Conservation (phyloP, 257 asterid genomes). For the Nicotiana obtusifolia region DNA sequence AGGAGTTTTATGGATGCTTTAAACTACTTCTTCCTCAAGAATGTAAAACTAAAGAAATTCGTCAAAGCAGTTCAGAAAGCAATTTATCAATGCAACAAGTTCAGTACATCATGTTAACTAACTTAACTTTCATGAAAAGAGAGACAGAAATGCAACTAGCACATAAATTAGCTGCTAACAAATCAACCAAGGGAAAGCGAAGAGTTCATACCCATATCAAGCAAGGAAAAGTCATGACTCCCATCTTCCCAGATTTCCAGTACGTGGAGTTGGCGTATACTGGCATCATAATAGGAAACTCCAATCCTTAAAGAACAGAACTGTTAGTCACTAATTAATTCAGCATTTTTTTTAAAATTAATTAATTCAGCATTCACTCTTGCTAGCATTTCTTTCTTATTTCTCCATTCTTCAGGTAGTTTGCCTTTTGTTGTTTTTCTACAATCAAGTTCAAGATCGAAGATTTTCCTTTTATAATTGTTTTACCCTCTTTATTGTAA, state of each 20-base stretch:
- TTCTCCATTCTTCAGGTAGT: background rate
- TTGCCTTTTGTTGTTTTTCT: background rate
- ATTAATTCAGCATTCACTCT: background rate
- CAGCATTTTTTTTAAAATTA: background rate
- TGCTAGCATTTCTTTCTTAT: background rate
- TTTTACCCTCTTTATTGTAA: background rate
- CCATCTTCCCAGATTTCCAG: slow-evolving; percentile 93
- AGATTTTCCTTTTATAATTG: background rate
- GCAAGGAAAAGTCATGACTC: slow-evolving; percentile 56
- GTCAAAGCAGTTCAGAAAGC: background rate
- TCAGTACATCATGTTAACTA: background rate
- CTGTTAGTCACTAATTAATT: background rate
- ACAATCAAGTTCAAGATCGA: background rate
- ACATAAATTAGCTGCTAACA: background rate
- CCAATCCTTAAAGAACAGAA: slow-evolving; percentile 58
- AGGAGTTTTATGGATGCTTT: background rate
- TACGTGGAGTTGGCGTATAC: slow-evolving; percentile 66
- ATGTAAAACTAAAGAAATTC: background rate
- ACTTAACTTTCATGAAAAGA: background rate
- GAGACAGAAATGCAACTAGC: background rate
- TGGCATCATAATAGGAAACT: slow-evolving; percentile 77
- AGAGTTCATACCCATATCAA: slow-evolving; percentile 69
- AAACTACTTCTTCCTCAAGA: background rate
- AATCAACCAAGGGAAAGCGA: background rate
- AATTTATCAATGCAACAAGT: background rate